phyloP scores from a whole-genome alignment of 495 filamentous ascomycete genomes.

The Trichoderma parareesei region DNA sequence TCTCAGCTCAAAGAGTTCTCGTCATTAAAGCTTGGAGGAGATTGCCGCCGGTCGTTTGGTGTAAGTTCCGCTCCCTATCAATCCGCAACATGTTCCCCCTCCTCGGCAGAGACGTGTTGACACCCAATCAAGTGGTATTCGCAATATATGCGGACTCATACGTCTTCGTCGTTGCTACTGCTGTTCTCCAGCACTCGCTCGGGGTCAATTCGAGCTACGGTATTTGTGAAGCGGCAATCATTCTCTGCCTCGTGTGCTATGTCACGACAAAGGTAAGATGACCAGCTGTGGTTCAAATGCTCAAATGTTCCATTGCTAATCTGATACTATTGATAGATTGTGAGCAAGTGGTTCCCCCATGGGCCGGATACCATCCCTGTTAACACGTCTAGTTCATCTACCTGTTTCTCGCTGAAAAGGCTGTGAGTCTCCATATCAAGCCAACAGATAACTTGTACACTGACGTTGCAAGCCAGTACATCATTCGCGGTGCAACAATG shows the following conservation, averaged over 20 bases:
- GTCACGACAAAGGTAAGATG: slow-evolving; percentile 41
- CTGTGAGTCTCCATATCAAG: slow-evolving; percentile 25
- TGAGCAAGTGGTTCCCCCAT: slow-evolving; percentile 16
- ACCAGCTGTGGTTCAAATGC: background rate
- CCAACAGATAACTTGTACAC: background rate
- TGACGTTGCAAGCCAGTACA: slow-evolving; percentile 27
- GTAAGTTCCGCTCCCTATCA: slow-evolving; percentile 23
- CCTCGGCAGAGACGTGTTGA: background rate
- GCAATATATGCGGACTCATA: slow-evolving; percentile 44
- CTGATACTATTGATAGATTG: slow-evolving; percentile 25
- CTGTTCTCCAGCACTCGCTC: slow-evolving; percentile 41
- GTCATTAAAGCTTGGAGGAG: slow-evolving; percentile 33
- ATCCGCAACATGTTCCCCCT: background rate
- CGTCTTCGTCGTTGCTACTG: slow-evolving; percentile 41
- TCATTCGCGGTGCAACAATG: slow-evolving; percentile 35
- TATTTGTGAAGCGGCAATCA: slow-evolving; percentile 40
- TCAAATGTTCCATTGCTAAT: slow-evolving; percentile 12
- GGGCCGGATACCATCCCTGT: background rate
- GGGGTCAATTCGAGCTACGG: slow-evolving; percentile 33
- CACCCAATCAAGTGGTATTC: slow-evolving; percentile 33
- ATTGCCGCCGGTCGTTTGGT: slow-evolving; percentile 38
- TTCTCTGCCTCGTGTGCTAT: slow-evolving; percentile 44
- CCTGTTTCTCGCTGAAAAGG: slow-evolving; percentile 45
- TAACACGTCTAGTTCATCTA: slow-evolving; percentile 37
- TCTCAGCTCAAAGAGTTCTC: slow-evolving; percentile 29